Evolutionary conservation across 345 rosid genomes (phyloP), one percentile per base, ranked within the genome.

Genomic region (Firmiana major): DNA sequence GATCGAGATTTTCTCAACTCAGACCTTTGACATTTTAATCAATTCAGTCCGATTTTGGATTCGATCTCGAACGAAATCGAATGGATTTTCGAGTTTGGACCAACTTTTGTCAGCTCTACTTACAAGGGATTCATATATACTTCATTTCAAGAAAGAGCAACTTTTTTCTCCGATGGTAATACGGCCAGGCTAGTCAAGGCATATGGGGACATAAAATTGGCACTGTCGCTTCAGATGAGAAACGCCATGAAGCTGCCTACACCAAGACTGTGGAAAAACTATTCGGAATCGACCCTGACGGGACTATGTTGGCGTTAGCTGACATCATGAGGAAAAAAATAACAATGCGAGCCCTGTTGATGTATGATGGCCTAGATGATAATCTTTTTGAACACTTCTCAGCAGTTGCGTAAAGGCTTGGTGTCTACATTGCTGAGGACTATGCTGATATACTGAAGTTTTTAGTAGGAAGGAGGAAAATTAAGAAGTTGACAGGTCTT

Each of bases 111-210:
- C n/a, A n/a, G n/a, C n/a, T n/a, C n/a, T n/a, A n/a, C 34, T 31
- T 31, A 31, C 34, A 31, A 89, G 94, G 93, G 94, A 58, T 89
- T 89, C 83, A 87, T 91, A 81, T 91, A 91, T 84, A 90, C 94
- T 15, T 89, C 94, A 53, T 90, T 90, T 79, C 94, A 90, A 84
- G 94, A 90, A 75, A 88, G 94, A 83, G 94, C 93, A 53, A 91
- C 94, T 11, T 91, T 89, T 75, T 79, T 91, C 64, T 91, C 94
- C 78, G 93, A 91, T 68, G 94, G 94, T 51, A 91, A 91, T 86
- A 91, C 93, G 7, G 94, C 94, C 21, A 81, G 90, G 75, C 84
- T 48, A 6, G 94, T 91, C 64, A 91, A 89, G 82, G 88, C 85
- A 15, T 87, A 57, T 11, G 94, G 94, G 22, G 91, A 88, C 70